Evolutionary conservation across 805 yeast species (phyloP), one percentile per base, ranked within the genome.

Genomic region (Nakazawaea wickerhamii): DNA sequence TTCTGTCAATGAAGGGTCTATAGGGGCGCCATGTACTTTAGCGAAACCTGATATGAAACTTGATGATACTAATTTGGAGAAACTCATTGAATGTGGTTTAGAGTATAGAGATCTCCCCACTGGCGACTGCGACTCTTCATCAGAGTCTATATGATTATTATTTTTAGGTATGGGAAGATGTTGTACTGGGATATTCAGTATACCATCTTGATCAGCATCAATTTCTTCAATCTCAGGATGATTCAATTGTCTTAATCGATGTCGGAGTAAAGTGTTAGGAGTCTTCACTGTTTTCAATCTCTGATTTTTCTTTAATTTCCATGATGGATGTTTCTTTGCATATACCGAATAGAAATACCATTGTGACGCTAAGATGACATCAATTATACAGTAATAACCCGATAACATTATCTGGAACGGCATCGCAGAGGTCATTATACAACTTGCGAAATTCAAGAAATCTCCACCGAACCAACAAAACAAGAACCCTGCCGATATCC

Each of bases 401-500:
- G 76, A 71, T 11, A 75, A 53, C 25, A 70, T 53, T 1, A 67
- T 59, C 48, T 73, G 79, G 47, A 72, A 74, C 19, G 70, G 64
- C 53, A 72, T 59, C 1, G 79, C 77, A 18, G 63, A 54, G 1
- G 77, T 71, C 45, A 74, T 52, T 11, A 74, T 30, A 48, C 79
- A 71, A 22, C 77, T 74, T 1, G 62, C 35, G 17, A 81, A 65
- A 49, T 79, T 78, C 11, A 81, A 55, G 25, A 70, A 58, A 53
- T 80, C 87, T 8, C 90, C 91, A 41, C 69, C 54, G 47, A 79
- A 71, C 89, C 89, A 83, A 44, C 77, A 71, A 9, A 69, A 48
- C 3, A 83, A 67, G 50, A 83, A 83, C 4, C 70, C 68, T 25
- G 75, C 67, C 10, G 86, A 77, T 18, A 83, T 66, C 3, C 90